These are phyloP conservation scores for Debaryomyces maramus DNA, from an alignment of 805 yeast genomes.

Conservation along the genomic window DNA sequence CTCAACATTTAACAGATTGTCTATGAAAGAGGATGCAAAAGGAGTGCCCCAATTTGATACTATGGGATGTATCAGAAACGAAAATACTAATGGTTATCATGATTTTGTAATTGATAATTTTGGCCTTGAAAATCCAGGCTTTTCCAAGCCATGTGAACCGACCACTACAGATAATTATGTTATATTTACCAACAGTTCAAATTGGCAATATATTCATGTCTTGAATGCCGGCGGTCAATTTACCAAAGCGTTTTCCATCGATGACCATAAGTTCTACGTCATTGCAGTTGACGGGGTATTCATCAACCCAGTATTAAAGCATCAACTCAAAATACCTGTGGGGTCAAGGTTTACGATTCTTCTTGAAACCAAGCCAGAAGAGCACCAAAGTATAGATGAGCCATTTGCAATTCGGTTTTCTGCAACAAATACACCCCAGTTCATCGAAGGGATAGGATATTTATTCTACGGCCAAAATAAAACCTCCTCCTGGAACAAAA, in stretches of 20 bases:
- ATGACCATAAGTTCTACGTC: constrained; percentile 28
- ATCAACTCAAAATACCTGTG: constrained; percentile 30
- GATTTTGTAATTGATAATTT: constrained; percentile 15
- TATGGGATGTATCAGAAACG: constrained; percentile 3
- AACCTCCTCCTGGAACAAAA: constrained; percentile 1
- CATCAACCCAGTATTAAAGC: constrained; percentile 22
- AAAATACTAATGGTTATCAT: constrained; percentile 12
- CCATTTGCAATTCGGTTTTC: constrained; percentile 29
- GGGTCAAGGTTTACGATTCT: constrained; percentile 30
- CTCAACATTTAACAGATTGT: constrained; percentile 11
- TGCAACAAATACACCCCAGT: constrained; percentile 28
- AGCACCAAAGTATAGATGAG: constrained; percentile 14
- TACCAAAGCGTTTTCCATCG: constrained; percentile 32
- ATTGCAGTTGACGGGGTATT: constrained; percentile 35
- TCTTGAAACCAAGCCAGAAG: constrained; percentile 19
- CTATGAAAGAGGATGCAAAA: constrained; percentile 13
- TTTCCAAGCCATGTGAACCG: constrained; percentile 19
- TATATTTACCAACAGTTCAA: constrained; percentile 19
- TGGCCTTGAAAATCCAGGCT: constrained; percentile 26
- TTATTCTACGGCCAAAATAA: constrained; percentile 20
- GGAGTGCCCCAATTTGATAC: constrained; percentile 4
- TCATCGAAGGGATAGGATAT: constrained; percentile 25
- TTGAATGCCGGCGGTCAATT: constrained; percentile 36
- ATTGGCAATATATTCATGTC: constrained; percentile 28
- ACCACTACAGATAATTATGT: constrained; percentile 18